phyloP scores from a whole-genome alignment of 75 land plant genomes.

The Isoetes taiwanensis region DNA sequence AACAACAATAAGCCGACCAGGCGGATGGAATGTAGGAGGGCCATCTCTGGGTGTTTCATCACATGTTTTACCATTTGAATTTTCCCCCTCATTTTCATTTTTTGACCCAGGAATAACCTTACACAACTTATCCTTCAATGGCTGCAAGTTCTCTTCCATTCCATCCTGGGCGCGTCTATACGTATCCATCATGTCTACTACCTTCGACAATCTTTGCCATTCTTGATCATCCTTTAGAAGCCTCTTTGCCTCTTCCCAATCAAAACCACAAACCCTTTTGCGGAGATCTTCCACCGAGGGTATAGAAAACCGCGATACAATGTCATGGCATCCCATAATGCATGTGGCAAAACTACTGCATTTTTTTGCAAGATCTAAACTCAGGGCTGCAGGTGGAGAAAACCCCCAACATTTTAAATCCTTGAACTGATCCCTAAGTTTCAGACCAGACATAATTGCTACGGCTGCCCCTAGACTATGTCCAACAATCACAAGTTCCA shows the following conservation, averaged over 20 bases:
- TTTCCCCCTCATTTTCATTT: background rate
- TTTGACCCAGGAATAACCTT: background rate
- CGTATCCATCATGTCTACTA: background rate
- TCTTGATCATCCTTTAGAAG: constrained; percentile 14
- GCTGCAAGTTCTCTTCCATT: constrained; percentile 3
- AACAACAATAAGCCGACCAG: constrained; percentile 19
- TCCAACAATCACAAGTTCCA: constrained; percentile 20
- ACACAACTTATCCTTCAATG: background rate
- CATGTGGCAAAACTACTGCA: constrained; percentile 16
- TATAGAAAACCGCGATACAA: constrained; percentile 22
- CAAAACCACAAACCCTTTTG: constrained; percentile 16
- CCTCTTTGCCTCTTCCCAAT: constrained; percentile 16
- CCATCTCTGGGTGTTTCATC: background rate
- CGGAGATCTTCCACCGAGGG: constrained; percentile 14
- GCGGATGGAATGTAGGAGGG: constrained; percentile 10
- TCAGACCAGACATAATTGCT: constrained; percentile 19
- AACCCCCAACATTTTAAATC: constrained; percentile 22
- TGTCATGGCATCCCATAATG: constrained; percentile 15
- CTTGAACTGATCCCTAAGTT: constrained; percentile 11
- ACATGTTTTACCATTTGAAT: constrained; percentile 4
- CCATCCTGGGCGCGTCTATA: background rate
- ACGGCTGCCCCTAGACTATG: constrained; percentile 29
- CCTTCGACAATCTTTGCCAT: constrained; percentile 14
- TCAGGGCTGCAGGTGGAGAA: constrained; percentile 21
- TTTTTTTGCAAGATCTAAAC: constrained; percentile 14